A percentile compares a stretch with the other conserved stretches of the same genome.
These are phyloP conservation scores for Polymyxa betae DNA, from an alignment of 208 protist species.

Conservation along the genomic window DNA sequence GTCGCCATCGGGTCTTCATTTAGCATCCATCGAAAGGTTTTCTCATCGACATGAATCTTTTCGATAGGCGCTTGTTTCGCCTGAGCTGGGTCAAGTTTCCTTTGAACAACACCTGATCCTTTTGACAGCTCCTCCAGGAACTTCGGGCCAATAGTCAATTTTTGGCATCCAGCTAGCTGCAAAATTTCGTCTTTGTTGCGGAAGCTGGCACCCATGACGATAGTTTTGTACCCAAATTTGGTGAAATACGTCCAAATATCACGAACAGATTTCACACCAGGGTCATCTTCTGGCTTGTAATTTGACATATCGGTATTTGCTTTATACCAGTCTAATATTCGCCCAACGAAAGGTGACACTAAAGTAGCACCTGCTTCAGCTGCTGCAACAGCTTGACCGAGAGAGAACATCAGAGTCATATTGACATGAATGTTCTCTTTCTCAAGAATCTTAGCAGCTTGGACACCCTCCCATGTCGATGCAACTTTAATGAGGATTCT, in stretches of 20 bases:
- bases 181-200: conserved; percentile 68
- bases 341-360: conserved; percentile 70
- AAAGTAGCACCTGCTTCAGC: conserved; percentile 60
- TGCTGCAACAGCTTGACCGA: conserved; percentile 66
- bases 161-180: conserved; percentile 68
- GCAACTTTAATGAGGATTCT: conserved; percentile 72
- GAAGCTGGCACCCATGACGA: conserved; percentile 64
- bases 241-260: conserved; percentile 70
- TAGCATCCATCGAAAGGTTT: not conserved
- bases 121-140: conserved; percentile 65
- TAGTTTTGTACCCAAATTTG: conserved; percentile 68
- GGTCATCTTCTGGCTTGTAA: conserved; percentile 62
- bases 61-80: conserved; percentile 4
- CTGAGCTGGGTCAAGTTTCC: conserved; percentile 50
- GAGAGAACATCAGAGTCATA: conserved; percentile 70
- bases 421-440: conserved; percentile 70
- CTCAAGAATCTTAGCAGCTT: conserved; percentile 61
- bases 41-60: conserved; percentile 8
- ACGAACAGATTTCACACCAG: conserved; percentile 64
- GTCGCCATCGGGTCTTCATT: conserved; percentile 66
- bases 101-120: conserved; percentile 21
- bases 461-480: conserved; percentile 72
- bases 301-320: not conserved
- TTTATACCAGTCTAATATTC: conserved; percentile 70
- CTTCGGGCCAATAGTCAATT: conserved; percentile 68